phyloP scores from a whole-genome alignment of 257 asterid genomes.

The Solanum sejunctum region DNA sequence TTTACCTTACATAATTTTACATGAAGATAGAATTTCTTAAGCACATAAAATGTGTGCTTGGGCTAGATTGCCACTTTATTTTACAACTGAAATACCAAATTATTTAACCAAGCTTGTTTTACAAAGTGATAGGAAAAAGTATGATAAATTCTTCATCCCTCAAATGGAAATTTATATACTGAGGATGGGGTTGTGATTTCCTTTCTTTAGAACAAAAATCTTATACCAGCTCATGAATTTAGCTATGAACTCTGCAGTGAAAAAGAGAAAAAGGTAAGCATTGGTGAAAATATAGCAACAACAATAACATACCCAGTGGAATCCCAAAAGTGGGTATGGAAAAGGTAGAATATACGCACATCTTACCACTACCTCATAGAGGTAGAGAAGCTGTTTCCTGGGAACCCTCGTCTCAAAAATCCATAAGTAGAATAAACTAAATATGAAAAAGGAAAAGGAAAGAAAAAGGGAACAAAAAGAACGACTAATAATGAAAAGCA shows the following conservation, averaged over 20 bases:
- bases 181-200: not conserved
- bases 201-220: constrained; percentile 10
- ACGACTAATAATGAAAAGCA: no score
- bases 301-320: no score
- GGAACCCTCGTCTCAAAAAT: no score
- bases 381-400: no score
- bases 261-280: not conserved
- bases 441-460: no score
- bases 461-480: no score
- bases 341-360: no score
- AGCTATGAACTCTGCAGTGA: constrained; percentile 46
- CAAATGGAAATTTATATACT: not conserved
- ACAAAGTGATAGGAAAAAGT: not conserved
- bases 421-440: no score
- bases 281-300: not conserved
- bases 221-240: constrained; percentile 43
- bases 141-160: not conserved
- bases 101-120: not conserved
- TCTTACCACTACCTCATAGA: no score
- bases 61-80: not conserved
- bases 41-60: not conserved
- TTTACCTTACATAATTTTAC: not conserved
- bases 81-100: not conserved
- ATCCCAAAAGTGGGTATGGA: no score
- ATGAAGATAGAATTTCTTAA: not conserved